These are phyloP conservation scores for Candida sphagnicola DNA, from an alignment of 805 yeast genomes.

Conservation along the genomic window DNA sequence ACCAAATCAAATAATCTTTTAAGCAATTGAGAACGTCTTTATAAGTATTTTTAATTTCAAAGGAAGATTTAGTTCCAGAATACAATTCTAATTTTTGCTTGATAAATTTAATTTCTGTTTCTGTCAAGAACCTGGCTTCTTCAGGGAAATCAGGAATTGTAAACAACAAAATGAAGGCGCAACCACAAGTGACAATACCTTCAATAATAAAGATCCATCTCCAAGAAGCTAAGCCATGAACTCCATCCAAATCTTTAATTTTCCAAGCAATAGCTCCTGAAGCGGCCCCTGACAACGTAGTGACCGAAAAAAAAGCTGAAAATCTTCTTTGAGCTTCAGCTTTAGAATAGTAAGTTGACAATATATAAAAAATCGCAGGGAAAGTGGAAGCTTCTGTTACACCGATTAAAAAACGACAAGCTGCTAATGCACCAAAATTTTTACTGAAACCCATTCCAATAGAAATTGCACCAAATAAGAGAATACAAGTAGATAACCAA, in stretches of 20 bases:
- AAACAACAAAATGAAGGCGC: conserved; percentile 38
- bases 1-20: conserved; percentile 57
- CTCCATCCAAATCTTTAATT: conserved; percentile 50
- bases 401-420: conserved; percentile 64
- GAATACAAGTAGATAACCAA: conserved; percentile 58
- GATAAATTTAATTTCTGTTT: conserved; percentile 50
- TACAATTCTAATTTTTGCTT: conserved; percentile 48
- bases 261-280: conserved; percentile 71
- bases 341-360: conserved; percentile 62
- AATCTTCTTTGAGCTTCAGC: conserved; percentile 67
- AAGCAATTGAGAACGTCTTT: conserved; percentile 46
- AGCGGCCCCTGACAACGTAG: conserved; percentile 76
- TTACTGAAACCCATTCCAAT: conserved; percentile 63
- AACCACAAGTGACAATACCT: conserved; percentile 36
- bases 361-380: conserved; percentile 70
- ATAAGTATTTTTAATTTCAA: conserved; percentile 43
- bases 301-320: conserved; percentile 64
- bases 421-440: conserved; percentile 55
- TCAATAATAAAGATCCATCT: conserved; percentile 50
- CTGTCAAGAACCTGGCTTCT: conserved; percentile 47
- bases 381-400: conserved; percentile 67
- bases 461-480: conserved; percentile 60
- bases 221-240: conserved; percentile 42
- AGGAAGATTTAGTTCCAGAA: conserved; percentile 40
- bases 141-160: conserved; percentile 71